phyloP scores from a whole-genome alignment of 805 yeast species.

The Candida suzukii region DNA sequence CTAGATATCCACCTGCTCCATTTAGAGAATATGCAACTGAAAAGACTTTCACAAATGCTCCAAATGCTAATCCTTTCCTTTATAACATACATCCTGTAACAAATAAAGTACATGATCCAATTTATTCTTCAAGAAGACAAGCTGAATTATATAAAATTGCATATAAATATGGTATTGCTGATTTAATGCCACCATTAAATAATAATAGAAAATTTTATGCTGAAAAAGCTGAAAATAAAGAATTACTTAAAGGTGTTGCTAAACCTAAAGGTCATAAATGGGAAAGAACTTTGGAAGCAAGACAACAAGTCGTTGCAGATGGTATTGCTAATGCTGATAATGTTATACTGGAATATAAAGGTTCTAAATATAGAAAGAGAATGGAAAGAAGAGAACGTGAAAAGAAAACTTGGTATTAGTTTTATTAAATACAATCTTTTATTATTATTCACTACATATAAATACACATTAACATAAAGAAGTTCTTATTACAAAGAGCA shows the following conservation, averaged over 20 bases:
- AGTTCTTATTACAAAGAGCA: no score
- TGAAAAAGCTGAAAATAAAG: conserved; percentile 66
- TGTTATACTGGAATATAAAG: conserved; percentile 58
- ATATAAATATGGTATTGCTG: conserved; percentile 69
- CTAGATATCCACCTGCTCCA: conserved; percentile 81
- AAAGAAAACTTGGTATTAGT: conserved; percentile 30
- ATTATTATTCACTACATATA: no score
- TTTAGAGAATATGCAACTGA: conserved; percentile 54
- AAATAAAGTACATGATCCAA: conserved; percentile 68
- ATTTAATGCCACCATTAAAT: conserved; percentile 62
- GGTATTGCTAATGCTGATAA: conserved; percentile 67
- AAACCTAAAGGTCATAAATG: conserved; percentile 76
- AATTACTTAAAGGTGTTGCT: conserved; percentile 68
- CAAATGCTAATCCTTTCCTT: conserved; percentile 78
- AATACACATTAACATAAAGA: no score
- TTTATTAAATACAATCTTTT: no score
- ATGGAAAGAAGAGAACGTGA: conserved; percentile 34
- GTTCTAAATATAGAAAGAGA: conserved; percentile 38
- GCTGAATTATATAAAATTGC: conserved; percentile 82
- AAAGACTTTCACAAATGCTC: conserved; percentile 60
- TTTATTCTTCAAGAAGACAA: conserved; percentile 74
- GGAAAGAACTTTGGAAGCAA: conserved; percentile 59
- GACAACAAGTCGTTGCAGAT: conserved; percentile 52
- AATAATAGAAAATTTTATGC: conserved; percentile 63
- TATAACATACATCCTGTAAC: conserved; percentile 82